phyloP scores from a whole-genome alignment of 768 basidiomycete genomes.

The Naganishia vaughanmartiniae region DNA sequence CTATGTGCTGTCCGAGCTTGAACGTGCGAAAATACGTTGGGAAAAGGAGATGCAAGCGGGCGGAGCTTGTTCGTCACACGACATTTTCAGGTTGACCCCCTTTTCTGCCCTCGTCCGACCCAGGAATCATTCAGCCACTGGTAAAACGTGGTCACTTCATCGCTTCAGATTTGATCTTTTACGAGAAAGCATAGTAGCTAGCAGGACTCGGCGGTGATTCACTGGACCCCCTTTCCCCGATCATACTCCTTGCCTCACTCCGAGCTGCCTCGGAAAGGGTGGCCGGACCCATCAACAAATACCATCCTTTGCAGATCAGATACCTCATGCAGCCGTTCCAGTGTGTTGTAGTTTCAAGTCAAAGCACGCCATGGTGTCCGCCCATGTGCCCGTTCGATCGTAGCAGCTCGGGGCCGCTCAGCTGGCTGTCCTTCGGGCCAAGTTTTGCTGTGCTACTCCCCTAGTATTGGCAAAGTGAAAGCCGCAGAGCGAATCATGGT shows the following conservation, averaged over 20 bases:
- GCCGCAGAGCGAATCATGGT: no score
- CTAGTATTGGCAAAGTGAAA: no score
- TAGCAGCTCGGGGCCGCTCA: no score
- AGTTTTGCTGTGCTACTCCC: no score
- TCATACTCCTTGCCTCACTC: slow-evolving; percentile 2
- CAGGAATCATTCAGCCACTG: no score
- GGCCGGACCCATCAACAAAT: neutral
- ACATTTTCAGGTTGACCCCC: neutral
- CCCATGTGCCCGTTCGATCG: neutral
- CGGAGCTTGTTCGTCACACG: neutral
- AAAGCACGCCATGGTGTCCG: neutral
- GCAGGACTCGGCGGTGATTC: no score
- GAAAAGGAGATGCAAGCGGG: neutral
- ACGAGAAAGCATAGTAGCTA: no score
- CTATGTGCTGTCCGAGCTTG: slow-evolving; percentile 20
- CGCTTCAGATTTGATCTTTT: no score
- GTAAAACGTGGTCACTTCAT: no score
- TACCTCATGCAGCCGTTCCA: neutral
- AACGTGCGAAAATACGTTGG: neutral
- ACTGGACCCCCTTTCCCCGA: neutral
- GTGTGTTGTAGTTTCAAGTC: neutral
- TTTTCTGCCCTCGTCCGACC: neutral
- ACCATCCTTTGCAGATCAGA: neutral
- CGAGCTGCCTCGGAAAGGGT: slow-evolving; percentile 3
- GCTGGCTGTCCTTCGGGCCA: no score